These are phyloP conservation scores for Linanthus parryae DNA, from an alignment of 148 eudicot genomes.

Conservation along the genomic window DNA sequence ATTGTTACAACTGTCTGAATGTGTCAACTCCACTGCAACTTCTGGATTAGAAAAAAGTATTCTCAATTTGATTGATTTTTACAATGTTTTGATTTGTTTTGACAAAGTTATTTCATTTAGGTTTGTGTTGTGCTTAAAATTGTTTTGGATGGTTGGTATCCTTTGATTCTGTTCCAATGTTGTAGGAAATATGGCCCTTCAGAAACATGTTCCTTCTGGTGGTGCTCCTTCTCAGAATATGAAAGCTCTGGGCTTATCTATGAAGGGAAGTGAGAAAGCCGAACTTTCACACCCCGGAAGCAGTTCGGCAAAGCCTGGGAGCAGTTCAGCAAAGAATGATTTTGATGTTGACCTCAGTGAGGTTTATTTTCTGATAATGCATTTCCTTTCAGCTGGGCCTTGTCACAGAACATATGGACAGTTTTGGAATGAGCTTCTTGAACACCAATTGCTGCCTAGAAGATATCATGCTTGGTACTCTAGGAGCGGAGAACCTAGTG, in stretches of 20 bases:
- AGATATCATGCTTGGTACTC: slow-evolving; percentile 99
- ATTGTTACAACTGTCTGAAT: too few species aligned
- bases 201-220: slow-evolving; percentile 49
- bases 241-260: slow-evolving; percentile 59
- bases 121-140: not conserved
- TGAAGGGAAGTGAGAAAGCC: slow-evolving; percentile 47
- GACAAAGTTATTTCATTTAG: not conserved
- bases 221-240: slow-evolving; percentile 34
- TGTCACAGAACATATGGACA: slow-evolving; percentile 96
- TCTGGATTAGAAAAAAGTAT: too few species aligned
- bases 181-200: slow-evolving; percentile 76
- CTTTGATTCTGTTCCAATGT: slow-evolving; percentile 10
- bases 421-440: slow-evolving; percentile 99
- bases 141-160: not conserved
- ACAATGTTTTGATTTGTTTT: not conserved
- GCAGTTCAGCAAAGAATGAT: slow-evolving; percentile 40
- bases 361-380: slow-evolving; percentile 93
- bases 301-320: slow-evolving; percentile 29
- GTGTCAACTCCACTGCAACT: too few species aligned
- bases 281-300: slow-evolving; percentile 30
- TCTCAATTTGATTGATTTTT: not conserved
- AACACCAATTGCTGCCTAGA: slow-evolving; percentile 93
- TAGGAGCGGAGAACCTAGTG: slow-evolving; percentile 60
- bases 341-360: slow-evolving; percentile 77
- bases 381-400: slow-evolving; percentile 92